Evolutionary conservation across 768 basidiomycete species (phyloP), one percentile per base, ranked within the genome.

Genomic region (Inosperma sp.): DNA sequence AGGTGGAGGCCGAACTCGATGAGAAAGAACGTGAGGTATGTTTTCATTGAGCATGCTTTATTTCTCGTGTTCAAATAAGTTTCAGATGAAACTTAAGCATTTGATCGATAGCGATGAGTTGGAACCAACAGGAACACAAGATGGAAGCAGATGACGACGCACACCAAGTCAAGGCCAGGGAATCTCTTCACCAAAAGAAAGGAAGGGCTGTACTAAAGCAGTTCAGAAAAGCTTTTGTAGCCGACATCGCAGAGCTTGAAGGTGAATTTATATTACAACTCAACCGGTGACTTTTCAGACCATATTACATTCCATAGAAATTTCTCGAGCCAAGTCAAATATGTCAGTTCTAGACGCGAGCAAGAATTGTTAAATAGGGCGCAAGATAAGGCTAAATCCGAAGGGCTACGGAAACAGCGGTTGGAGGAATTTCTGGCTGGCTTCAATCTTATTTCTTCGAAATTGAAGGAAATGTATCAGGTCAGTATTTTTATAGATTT

Each of bases 401-500:
- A 98, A 41, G 78, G 80, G 16, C 72, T 97, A 53, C 74, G 91
- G 56, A 96, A 95, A 64, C 82, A 87, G 62, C 81, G 95, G 10
- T 71, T 97, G 48, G 88, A 94, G 45, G 92, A 95, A 68, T 98
- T 99, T 65, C 98, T 98, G 93, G 73, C 84, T 22, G 96, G 95
- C 21, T 98, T 98, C 66, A 92, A 77, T 56, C 65, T 83, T 48
- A 97, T 99, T 56, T 94, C 93, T 1, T 69, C 91, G 64, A 99
- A 97, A 70, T 74, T 99, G 57, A 99, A 99, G 74, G 96, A 98
- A 71, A 99, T 99, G 96, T 99, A 99, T 62, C 95, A 97, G 82
- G 94, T 93, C 36, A 30, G 77, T 53, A 33, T 13, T 33, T 5
- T 8, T 37, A 22, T 19, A 12, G 9, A 4, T 56, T 17, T 14